Evolutionary conservation across 1,139 yeast species (phyloP).

Genomic region (Kluyveromyces sp.): DNA sequence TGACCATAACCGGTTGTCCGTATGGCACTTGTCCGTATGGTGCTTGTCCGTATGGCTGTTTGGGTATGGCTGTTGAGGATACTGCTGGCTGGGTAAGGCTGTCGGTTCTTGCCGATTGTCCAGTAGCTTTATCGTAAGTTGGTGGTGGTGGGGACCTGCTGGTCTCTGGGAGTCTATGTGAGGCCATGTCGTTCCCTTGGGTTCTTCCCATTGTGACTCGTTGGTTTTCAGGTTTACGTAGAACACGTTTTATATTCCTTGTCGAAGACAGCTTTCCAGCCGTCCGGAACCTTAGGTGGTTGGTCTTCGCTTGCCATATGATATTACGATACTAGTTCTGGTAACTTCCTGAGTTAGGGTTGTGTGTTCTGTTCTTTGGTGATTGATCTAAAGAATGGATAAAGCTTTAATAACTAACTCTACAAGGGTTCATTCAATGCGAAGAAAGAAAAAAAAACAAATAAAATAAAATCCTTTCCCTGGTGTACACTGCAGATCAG

Average conservation of each 20-base stretch:
- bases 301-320: slow-evolving; percentile 37
- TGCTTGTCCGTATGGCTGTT: slow-evolving; percentile 5
- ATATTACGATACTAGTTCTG: no score
- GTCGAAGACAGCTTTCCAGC: slow-evolving; percentile 87
- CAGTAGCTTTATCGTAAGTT: slow-evolving; percentile 6
- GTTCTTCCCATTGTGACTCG: slow-evolving; percentile 87
- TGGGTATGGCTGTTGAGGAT: slow-evolving; percentile 11
- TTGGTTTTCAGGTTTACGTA: slow-evolving; percentile 69
- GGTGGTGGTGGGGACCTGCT: slow-evolving; percentile 17
- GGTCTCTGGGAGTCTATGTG: slow-evolving; percentile 32
- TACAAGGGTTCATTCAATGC: not conserved
- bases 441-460: not conserved
- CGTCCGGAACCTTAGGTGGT: slow-evolving; percentile 56
- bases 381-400: no score
- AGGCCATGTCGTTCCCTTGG: slow-evolving; percentile 48
- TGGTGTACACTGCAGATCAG: no score
- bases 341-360: no score
- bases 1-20: not conserved
- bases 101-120: not conserved
- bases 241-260: slow-evolving; percentile 67
- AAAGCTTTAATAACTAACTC: no score
- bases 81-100: slow-evolving; percentile 8
- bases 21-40: slow-evolving; percentile 11
- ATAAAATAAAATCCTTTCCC: not conserved
- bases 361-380: no score